These are phyloP conservation scores for Spathaspora passalidarum DNA, from an alignment of 805 yeast species.

Conservation along the genomic window DNA sequence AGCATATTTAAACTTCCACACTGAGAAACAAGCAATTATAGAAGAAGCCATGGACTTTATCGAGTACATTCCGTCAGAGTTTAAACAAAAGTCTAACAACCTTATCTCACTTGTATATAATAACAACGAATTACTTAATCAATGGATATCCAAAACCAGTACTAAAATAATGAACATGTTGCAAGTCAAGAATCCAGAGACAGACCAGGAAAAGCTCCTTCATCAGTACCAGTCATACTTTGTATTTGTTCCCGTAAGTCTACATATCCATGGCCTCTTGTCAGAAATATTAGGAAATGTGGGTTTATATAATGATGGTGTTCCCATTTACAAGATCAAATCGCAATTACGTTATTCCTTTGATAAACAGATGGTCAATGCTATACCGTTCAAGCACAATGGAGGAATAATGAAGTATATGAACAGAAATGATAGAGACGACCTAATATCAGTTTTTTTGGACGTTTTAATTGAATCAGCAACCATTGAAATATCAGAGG, in stretches of 20 bases:
- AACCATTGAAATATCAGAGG: not conserved
- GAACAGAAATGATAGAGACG: not conserved
- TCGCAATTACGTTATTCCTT: not conserved
- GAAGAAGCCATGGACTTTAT: constrained; percentile 15
- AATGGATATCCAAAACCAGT: not conserved
- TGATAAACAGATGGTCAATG: not conserved
- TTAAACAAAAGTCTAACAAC: not conserved
- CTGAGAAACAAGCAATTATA: constrained; percentile 23
- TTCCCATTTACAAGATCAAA: not conserved
- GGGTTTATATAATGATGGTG: not conserved
- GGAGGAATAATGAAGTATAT: not conserved
- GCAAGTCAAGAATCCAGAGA: not conserved
- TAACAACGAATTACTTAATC: not conserved
- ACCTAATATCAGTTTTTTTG: not conserved
- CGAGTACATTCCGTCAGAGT: not conserved
- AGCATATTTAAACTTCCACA: constrained; percentile 22
- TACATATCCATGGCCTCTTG: not conserved
- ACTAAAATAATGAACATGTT: not conserved
- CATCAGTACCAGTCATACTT: not conserved
- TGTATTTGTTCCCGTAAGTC: not conserved
- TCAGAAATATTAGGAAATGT: not conserved
- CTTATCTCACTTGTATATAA: not conserved
- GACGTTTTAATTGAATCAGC: not conserved
- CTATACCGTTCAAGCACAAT: not conserved
- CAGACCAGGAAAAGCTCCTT: not conserved